Base-by-base conservation (phyloP, 2,329 filamentous ascomycete species). In the Truncatella angustata region DNA sequence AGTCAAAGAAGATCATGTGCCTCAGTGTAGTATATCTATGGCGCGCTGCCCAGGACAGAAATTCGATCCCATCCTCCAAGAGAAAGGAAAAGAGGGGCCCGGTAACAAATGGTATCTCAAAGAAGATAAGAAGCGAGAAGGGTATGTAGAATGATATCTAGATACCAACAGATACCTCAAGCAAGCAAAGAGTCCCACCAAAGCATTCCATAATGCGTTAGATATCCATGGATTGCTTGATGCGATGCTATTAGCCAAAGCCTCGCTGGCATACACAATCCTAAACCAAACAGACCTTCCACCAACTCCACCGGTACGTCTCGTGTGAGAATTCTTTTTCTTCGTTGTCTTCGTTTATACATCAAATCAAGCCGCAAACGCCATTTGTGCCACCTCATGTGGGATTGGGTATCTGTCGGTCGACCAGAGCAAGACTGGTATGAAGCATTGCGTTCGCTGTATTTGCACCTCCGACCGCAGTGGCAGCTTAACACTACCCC, bases 241-340 rank as follows among this genome's bases (percentile, higher is more conserved):
- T n/a, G n/a, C n/a, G n/a, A n/a, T n/a, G n/a, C n/a, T n/a, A n/a
- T n/a, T n/a, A n/a, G n/a, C n/a, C n/a, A n/a, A n/a, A n/a, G n/a
- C n/a, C n/a, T n/a, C n/a, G n/a, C n/a, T n/a, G n/a, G n/a, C n/a
- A n/a, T n/a, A n/a, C n/a, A n/a, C n/a, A 7, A 40, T 44, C 40
- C 40, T 23, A 28, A 14, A 7, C 14, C 12, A 28, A 24, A 24
- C 40, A 16, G 28, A n/a, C 40, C 21, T n/a, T 24, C 40, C 40
- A n/a, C 23, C 40, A 44, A 28, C 40, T 44, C 40, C 40, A 9
- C 4, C 12, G 21, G 28, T 44, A 23, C 40, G 28, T 24, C 40
- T 44, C 40, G 40, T 28, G 40, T 44, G 40, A 44, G 40, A 44
- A 24, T 44, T 24, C 28, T 44, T 44, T 24, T 44, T 44, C 40